Conservation (phyloP, 2,329 filamentous ascomycete species). For the Penicillium sp. region DNA sequence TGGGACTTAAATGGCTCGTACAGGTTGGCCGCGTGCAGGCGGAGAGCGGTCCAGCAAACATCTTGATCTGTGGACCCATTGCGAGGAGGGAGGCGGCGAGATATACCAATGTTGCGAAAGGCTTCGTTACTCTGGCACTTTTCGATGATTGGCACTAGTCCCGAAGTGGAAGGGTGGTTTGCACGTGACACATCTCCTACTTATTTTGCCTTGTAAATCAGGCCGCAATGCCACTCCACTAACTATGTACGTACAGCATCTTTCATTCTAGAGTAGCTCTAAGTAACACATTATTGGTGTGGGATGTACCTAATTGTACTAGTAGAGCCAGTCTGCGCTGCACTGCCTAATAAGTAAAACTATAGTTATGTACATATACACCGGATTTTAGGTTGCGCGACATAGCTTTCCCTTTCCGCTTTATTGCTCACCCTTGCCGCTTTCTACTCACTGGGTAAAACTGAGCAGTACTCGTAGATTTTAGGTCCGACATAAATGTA, state of each 20-base stretch:
- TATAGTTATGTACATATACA: not conserved
- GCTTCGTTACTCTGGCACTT: conserved; percentile 20
- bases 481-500: too few species aligned
- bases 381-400: too few species aligned
- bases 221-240: not conserved
- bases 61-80: conserved; percentile 40
- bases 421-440: too few species aligned
- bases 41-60: conserved; percentile 38
- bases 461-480: too few species aligned
- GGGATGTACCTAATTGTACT: too few species aligned
- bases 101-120: conserved; percentile 12
- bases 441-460: too few species aligned
- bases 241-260: not conserved
- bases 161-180: not conserved
- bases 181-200: not conserved
- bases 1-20: conserved; percentile 22
- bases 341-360: not conserved
- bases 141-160: conserved; percentile 24
- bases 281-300: not conserved
- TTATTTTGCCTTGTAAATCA: not conserved
- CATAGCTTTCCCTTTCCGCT: too few species aligned
- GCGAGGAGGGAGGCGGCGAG: conserved; percentile 12
- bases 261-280: not conserved
- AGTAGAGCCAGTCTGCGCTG: not conserved
- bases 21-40: conserved; percentile 36